Evolutionary conservation across 2,329 filamentous ascomycete genomes (phyloP).

Genomic region (Ambrosiella xylebori): DNA sequence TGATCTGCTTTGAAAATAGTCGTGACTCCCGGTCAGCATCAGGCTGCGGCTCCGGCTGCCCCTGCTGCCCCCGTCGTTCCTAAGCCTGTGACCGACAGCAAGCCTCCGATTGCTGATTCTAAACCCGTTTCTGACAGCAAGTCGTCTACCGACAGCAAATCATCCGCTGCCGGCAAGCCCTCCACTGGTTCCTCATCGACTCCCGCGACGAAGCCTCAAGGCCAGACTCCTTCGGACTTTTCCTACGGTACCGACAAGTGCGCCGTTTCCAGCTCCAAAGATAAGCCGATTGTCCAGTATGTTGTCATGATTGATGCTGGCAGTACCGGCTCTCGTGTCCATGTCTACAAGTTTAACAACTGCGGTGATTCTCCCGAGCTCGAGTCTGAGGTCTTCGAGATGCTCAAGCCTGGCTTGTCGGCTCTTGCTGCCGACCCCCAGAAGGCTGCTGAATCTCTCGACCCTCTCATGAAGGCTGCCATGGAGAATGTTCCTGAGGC

Average conservation of each 20-base stretch:
- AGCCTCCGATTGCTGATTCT: not conserved
- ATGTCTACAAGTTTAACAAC: constrained; percentile 95
- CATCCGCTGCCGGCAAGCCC: constrained; percentile 6
- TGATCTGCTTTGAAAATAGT: not conserved
- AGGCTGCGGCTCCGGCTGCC: constrained; percentile 13
- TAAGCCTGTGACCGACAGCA: constrained; percentile 5
- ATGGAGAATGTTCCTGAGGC: constrained; percentile 71
- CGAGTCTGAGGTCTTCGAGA: constrained; percentile 81
- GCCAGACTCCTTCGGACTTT: constrained; percentile 40
- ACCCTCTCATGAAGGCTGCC: constrained; percentile 72
- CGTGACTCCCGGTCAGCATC: constrained; percentile 15
- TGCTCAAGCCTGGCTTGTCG: constrained; percentile 79
- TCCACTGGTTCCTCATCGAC: not conserved
- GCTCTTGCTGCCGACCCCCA: constrained; percentile 75
- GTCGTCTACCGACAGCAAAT: constrained; percentile 4
- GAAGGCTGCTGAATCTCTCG: constrained; percentile 76
- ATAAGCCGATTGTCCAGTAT: constrained; percentile 92
- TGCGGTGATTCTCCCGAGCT: constrained; percentile 88
- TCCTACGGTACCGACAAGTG: constrained; percentile 57
- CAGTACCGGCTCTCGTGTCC: constrained; percentile 92
- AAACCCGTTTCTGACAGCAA: constrained; percentile 9
- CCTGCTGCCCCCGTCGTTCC: constrained; percentile 6
- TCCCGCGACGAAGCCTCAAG: constrained; percentile 16
- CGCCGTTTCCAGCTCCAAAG: constrained; percentile 63
- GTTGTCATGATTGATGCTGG: constrained; percentile 98